phyloP scores from a whole-genome alignment of 345 rosid genomes.

The Euclidium syriacum region DNA sequence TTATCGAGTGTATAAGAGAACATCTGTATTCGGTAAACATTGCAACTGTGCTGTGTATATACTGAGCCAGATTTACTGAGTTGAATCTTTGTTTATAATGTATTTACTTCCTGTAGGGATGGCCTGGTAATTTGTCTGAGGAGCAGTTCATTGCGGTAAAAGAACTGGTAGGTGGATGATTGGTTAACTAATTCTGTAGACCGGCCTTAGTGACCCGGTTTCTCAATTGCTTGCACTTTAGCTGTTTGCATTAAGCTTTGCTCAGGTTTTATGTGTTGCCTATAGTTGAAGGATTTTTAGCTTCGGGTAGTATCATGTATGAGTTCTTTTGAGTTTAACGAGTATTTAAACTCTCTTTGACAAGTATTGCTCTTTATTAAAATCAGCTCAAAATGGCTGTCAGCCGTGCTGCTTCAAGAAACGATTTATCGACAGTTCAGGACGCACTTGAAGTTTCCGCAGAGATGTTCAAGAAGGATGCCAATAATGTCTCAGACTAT shows the following conservation, averaged over 20 bases:
- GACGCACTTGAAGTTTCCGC: slow-evolving; percentile 99
- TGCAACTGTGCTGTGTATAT: slow-evolving; percentile 14
- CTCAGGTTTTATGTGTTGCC: not conserved
- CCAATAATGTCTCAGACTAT: slow-evolving; percentile 83
- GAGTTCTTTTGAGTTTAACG: not conserved
- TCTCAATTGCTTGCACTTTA: not conserved
- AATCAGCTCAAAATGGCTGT: slow-evolving; percentile 95
- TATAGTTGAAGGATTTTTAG: not conserved
- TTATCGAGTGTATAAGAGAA: slow-evolving; percentile 96
- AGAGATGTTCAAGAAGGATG: slow-evolving; percentile 90
- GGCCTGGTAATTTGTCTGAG: slow-evolving; percentile 80
- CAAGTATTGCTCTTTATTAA: not conserved
- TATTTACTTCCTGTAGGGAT: slow-evolving; percentile 56
- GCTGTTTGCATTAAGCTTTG: slow-evolving; percentile 7
- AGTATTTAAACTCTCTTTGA: not conserved
- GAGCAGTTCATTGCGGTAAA: slow-evolving; percentile 98
- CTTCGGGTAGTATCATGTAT: not conserved
- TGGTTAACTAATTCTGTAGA: not conserved
- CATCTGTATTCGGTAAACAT: slow-evolving; percentile 76
- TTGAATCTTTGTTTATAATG: slow-evolving; percentile 33
- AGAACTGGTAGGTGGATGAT: slow-evolving; percentile 69
- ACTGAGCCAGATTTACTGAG: slow-evolving; percentile 9
- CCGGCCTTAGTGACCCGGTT: slow-evolving; percentile 1
- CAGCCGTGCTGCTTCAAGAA: slow-evolving; percentile 84
- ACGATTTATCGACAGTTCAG: slow-evolving; percentile 79